Conservation (phyloP, 2,329 filamentous ascomycete species). For the Gyromitra esculenta region DNA sequence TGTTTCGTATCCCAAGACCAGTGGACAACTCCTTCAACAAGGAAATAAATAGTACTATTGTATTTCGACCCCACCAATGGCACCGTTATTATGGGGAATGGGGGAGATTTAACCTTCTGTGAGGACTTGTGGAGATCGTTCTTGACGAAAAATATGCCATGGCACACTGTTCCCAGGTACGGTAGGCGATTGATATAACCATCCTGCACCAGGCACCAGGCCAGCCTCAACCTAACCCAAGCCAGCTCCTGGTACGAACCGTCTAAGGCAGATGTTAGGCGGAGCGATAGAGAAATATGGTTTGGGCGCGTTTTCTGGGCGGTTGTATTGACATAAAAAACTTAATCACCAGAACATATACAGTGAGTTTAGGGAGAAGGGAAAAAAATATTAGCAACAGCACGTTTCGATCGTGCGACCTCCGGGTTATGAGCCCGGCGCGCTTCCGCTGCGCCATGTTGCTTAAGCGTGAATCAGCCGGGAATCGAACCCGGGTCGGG, state of each 20-base stretch:
- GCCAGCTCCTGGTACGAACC: too few relatives aligned
- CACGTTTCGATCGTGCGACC: slow-evolving; percentile 61
- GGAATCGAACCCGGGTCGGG: slow-evolving; percentile 55
- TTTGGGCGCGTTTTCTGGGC: background rate
- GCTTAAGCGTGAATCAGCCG: slow-evolving; percentile 54
- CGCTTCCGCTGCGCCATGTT: slow-evolving; percentile 61
- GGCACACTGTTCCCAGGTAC: background rate
- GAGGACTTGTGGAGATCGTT: background rate
- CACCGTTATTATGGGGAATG: background rate
- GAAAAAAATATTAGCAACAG: slow-evolving; percentile 58
- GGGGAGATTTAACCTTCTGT: background rate
- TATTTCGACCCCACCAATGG: background rate
- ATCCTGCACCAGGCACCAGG: background rate
- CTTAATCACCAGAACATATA: too few relatives aligned
- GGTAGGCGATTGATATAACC: background rate
- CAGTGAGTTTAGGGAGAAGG: too few relatives aligned
- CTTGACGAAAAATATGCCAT: background rate
- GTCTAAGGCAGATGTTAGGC: too few relatives aligned
- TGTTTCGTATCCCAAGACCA: slow-evolving; percentile 3
- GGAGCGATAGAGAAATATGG: too few relatives aligned
- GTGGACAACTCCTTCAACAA: background rate
- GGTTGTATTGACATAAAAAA: background rate
- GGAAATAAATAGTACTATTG: background rate
- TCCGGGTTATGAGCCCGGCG: slow-evolving; percentile 62
- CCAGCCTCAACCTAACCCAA: background rate